phyloP scores from a whole-genome alignment of 257 asterid genomes.

The Scutellaria galericulata region DNA sequence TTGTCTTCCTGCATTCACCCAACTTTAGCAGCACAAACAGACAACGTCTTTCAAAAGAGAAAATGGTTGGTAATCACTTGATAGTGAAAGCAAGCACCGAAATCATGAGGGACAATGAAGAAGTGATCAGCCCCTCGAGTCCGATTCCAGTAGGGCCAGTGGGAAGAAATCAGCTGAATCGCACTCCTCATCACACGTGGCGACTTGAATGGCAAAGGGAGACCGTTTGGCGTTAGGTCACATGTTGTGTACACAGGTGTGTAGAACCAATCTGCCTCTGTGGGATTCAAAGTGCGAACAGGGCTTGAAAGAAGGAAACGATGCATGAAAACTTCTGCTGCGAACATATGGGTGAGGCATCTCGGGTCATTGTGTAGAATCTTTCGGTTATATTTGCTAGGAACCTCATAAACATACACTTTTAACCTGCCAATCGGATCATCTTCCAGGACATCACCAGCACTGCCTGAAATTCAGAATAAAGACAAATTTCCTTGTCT shows the following conservation, averaged over 20 bases:
- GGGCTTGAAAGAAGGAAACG: slow-evolving; percentile 70
- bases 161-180: slow-evolving; percentile 75
- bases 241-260: slow-evolving; percentile 83
- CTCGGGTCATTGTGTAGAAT: slow-evolving; percentile 73
- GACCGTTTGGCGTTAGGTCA: slow-evolving; percentile 82
- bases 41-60: neutral
- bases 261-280: slow-evolving; percentile 93
- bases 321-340: slow-evolving; percentile 91
- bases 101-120: slow-evolving; percentile 82
- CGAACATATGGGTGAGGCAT: slow-evolving; percentile 92
- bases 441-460: slow-evolving; percentile 94
- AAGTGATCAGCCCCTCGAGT: slow-evolving; percentile 95
- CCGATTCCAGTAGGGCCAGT: slow-evolving; percentile 91
- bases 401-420: slow-evolving; percentile 84
- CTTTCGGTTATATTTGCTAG: slow-evolving; percentile 84
- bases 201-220: slow-evolving; percentile 81
- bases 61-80: slow-evolving; percentile 47
- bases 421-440: slow-evolving; percentile 81
- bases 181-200: slow-evolving; percentile 94
- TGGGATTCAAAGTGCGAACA: slow-evolving; percentile 81
- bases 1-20: slow-evolving; percentile 63
- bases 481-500: too few relatives aligned
- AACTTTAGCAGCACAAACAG: neutral
- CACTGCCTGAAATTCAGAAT: slow-evolving; percentile 62
- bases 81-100: slow-evolving; percentile 90